Conservation (phyloP, 345 rosid genomes). For the Hypericum androsaemum region DNA sequence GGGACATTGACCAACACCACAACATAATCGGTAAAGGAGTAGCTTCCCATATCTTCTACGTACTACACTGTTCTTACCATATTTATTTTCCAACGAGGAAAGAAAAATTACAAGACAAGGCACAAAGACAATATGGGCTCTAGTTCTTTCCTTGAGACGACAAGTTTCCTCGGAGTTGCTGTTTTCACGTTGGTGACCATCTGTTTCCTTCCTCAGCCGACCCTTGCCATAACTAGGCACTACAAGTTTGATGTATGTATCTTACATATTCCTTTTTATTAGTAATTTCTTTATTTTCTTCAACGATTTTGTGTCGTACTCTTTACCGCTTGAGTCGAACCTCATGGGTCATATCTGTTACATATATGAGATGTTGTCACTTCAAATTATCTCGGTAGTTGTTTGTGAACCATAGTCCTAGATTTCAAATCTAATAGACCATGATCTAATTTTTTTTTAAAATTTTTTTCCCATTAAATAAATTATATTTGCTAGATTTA, state of each 20-base stretch:
- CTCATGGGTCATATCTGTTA: too few species aligned
- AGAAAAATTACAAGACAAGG: not conserved
- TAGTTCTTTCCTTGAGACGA: conserved; percentile 22
- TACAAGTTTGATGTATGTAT: conserved; percentile 13
- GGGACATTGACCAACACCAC: too few species aligned
- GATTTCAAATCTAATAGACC: too few species aligned
- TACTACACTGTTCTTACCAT: too few species aligned
- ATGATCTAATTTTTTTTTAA: too few species aligned
- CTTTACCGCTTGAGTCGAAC: too few species aligned
- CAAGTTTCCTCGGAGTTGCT: conserved; percentile 10
- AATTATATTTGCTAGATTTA: too few species aligned
- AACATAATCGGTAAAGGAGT: not conserved
- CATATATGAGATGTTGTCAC: too few species aligned
- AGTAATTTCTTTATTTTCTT: not conserved
- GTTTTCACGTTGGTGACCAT: conserved; percentile 5
- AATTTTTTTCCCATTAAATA: too few species aligned
- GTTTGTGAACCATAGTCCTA: too few species aligned
- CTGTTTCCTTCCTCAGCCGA: conserved; percentile 1
- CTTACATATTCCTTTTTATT: not conserved
- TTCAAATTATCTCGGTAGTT: not conserved
- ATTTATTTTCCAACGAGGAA: not conserved
- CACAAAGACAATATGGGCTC: conserved; percentile 12
- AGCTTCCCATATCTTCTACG: not conserved
- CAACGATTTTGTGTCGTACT: too few species aligned
- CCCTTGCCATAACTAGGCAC: conserved; percentile 13